Base-by-base conservation (phyloP, 257 asterid genomes). In the Solanum microdontum region DNA sequence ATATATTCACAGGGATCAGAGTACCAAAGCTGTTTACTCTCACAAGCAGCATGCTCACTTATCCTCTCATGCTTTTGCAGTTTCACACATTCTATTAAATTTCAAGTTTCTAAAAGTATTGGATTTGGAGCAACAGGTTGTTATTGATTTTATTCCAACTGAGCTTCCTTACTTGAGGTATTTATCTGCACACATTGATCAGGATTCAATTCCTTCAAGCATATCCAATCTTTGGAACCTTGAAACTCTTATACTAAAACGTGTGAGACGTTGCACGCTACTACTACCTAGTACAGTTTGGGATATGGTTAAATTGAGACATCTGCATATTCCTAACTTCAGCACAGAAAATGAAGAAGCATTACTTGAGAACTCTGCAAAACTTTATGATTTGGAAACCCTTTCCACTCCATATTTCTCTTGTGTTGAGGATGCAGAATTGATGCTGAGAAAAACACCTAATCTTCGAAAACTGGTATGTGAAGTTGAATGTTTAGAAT, bases 291-390 rank as follows among this genome's bases (percentile, higher is more conserved):
- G 36, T 15, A 40, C 90, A 26, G 13, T 86, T 80, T 69, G 75
- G 84, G 70, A 85, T 45, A 79, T 86, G 87, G n/a, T 21, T 55
- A 79, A 80, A 30, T 77, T 86, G 10, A 85, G 90, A 75, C 87
- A 88, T 85, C 30, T 85, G 36, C 7, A 28, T 21, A 36, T 79
- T 2, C 62, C 60, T 2, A 0, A 23, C 3, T 15, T 64, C 83
- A 8, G 58, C 24, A 3, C 24, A 33, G 14, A 21, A 7, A 21
- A 8, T 58, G 12, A 8, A 21, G 7, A 17, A 28, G 12, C 36
- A 33, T 23, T 14, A 28, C 24, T 10, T 3, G 33, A 64, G 32
- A 11, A 21, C 13, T 60, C 69, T n/a, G 5, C 15, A 62, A 62
- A 4, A 62, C 70, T 84, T 9, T 1, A 34, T 8, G 60, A 85